phyloP scores from a whole-genome alignment of 352 stramenopile species.

The Phytophthora chlamydospora region DNA sequence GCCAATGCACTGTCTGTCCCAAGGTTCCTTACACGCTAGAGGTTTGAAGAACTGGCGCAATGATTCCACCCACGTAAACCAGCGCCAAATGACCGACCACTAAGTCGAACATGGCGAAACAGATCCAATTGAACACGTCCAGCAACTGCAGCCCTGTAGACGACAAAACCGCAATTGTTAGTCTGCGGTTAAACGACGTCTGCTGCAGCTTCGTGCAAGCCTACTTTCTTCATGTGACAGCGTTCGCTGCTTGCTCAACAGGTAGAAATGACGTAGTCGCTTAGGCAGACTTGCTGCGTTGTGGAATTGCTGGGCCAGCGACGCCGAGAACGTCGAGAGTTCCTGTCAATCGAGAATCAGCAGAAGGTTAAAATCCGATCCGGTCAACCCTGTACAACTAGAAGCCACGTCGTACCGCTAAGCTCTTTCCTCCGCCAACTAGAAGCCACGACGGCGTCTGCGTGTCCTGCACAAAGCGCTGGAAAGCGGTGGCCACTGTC shows the following conservation, averaged over 20 bases:
- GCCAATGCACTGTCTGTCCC: neutral
- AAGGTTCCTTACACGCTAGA: slow-evolving; percentile 21
- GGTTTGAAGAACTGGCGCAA: slow-evolving; percentile 13
- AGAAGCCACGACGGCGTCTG: slow-evolving; percentile 30
- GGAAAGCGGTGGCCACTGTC: slow-evolving; percentile 20
- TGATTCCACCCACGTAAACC: slow-evolving; percentile 14
- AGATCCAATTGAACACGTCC: slow-evolving; percentile 43
- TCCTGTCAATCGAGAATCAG: slow-evolving; percentile 34
- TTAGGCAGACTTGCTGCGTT: slow-evolving; percentile 37
- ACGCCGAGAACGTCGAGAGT: slow-evolving; percentile 44
- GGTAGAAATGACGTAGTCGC: slow-evolving; percentile 34
- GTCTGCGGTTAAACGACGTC: neutral
- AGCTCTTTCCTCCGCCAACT: slow-evolving; percentile 33
- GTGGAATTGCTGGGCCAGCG: slow-evolving; percentile 40
- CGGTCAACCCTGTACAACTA: too few relatives aligned
- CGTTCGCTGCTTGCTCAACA: slow-evolving; percentile 18
- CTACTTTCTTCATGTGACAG: slow-evolving; percentile 46
- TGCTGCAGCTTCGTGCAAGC: neutral
- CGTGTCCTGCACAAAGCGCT: slow-evolving; percentile 12
- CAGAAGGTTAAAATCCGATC: neutral
- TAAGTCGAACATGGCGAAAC: slow-evolving; percentile 41
- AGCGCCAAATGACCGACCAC: slow-evolving; percentile 27
- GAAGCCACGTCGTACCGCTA: slow-evolving; percentile 35
- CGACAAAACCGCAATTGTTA: slow-evolving; percentile 2
- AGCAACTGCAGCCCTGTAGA: slow-evolving; percentile 35